These are phyloP conservation scores for Diaporthe humulicola DNA, from an alignment of 2,329 filamentous ascomycete genomes.

Conservation along the genomic window DNA sequence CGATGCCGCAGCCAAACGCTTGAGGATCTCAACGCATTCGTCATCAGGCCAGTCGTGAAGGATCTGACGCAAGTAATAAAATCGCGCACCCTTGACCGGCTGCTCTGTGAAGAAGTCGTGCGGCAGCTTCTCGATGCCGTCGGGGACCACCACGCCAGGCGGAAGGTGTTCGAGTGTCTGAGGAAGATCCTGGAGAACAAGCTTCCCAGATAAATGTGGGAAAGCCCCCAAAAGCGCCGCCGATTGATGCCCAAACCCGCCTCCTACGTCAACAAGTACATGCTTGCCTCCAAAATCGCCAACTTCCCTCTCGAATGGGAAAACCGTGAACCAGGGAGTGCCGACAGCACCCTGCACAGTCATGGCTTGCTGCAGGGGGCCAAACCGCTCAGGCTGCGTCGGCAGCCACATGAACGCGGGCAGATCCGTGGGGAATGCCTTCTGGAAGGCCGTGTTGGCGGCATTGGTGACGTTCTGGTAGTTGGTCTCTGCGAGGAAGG, in stretches of 20 bases:
- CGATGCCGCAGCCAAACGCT: constrained; percentile 50
- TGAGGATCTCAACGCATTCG: constrained; percentile 50
- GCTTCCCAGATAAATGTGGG: not conserved
- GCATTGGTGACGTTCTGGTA: constrained; percentile 43
- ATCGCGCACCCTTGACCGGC: constrained; percentile 47
- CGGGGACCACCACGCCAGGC: not conserved
- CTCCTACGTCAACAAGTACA: constrained; percentile 34
- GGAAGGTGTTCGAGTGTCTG: not conserved
- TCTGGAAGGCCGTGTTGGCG: constrained; percentile 44
- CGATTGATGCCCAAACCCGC: constrained; percentile 41
- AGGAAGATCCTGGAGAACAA: constrained; percentile 32
- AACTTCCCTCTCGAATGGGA: constrained; percentile 42
- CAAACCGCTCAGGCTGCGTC: constrained; percentile 42
- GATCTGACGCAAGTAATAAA: constrained; percentile 55
- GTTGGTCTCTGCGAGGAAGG: constrained; percentile 42
- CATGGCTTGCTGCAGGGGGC: constrained; percentile 44
- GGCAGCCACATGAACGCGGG: constrained; percentile 45
- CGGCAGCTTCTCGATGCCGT: constrained; percentile 34
- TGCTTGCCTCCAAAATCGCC: not conserved
- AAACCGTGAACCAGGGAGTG: constrained; percentile 43
- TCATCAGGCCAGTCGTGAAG: constrained; percentile 56
- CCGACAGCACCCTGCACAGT: constrained; percentile 42
- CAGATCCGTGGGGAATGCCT: constrained; percentile 44
- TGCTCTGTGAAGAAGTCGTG: constrained; percentile 48
- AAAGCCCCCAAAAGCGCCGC: constrained; percentile 11